phyloP scores from a whole-genome alignment of 352 stramenopile species.

The Phytophthora multivora region DNA sequence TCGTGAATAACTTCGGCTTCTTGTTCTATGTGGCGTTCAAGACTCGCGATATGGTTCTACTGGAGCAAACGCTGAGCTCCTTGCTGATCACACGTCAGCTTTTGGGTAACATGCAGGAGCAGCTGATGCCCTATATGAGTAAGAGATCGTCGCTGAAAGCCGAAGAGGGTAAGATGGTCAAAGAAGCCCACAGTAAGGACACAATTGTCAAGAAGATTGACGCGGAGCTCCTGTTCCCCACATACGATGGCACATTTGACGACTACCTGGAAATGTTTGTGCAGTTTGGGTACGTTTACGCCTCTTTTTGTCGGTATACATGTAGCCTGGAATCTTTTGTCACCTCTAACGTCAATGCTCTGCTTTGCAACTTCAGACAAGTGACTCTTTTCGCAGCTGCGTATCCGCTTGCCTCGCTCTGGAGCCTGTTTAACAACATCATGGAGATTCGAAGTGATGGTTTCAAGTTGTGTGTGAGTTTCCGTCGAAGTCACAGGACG shows the following conservation, averaged over 20 bases:
- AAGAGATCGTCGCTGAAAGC: slow-evolving; percentile 80
- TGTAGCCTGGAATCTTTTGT: neutral
- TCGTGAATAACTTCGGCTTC: slow-evolving; percentile 97
- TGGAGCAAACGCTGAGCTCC: slow-evolving; percentile 91
- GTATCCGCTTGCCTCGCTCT: slow-evolving; percentile 92
- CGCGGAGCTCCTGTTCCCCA: slow-evolving; percentile 78
- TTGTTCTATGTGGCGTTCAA: slow-evolving; percentile 97
- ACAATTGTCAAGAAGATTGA: slow-evolving; percentile 74
- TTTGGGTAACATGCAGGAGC: slow-evolving; percentile 79
- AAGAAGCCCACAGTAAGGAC: slow-evolving; percentile 57
- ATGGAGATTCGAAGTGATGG: slow-evolving; percentile 95
- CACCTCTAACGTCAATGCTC: too few species aligned
- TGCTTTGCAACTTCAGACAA: slow-evolving; percentile 64
- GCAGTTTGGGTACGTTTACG: slow-evolving; percentile 83
- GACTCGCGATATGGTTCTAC: slow-evolving; percentile 81
- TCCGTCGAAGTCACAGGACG: slow-evolving; percentile 70
- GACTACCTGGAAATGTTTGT: slow-evolving; percentile 96
- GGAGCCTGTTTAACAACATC: slow-evolving; percentile 94
- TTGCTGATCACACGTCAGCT: slow-evolving; percentile 84
- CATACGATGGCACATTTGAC: slow-evolving; percentile 89
- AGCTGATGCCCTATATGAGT: slow-evolving; percentile 81
- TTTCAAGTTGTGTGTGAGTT: slow-evolving; percentile 93
- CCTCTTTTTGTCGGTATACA: neutral
- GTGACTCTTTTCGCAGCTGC: slow-evolving; percentile 94
- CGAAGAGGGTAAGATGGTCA: slow-evolving; percentile 78